Percentiles rank a stretch among this genome's conserved stretches.
Evolutionary conservation across 768 basidiomycete species (phyloP).

Genomic region (Erythrobasidium yunnanense): DNA sequence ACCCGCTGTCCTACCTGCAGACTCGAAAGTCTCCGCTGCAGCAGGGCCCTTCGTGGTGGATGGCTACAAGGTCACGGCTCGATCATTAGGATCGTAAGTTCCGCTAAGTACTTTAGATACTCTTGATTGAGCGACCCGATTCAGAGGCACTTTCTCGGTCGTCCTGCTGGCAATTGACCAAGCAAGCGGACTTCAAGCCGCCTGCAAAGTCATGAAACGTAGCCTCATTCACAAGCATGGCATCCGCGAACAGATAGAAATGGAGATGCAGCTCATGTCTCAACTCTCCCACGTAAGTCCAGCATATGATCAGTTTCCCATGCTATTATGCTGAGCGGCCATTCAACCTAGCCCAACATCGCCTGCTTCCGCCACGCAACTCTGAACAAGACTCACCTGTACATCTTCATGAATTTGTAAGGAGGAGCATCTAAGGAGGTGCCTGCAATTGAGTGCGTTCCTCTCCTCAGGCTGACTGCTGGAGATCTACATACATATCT

Average conservation of each 20-base stretch:
- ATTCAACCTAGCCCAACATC: conserved; percentile 6
- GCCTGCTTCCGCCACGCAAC: neutral
- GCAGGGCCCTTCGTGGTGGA: too few species aligned
- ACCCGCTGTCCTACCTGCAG: neutral
- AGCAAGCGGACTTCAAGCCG: neutral
- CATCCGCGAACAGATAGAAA: neutral
- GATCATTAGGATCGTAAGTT: conserved; percentile 11
- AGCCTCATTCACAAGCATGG: neutral
- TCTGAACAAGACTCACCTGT: neutral
- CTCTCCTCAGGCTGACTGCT: neutral
- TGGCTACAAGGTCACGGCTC: neutral
- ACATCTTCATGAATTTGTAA: conserved; percentile 16
- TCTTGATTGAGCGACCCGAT: neutral
- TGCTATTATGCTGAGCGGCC: neutral
- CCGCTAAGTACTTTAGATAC: neutral
- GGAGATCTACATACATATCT: neutral
- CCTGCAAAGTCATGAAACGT: conserved; percentile 3
- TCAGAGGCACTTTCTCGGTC: neutral
- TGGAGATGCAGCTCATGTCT: neutral
- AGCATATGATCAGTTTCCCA: neutral
- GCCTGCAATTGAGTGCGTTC: too few species aligned
- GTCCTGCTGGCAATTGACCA: conserved; percentile 4
- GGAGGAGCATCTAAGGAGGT: neutral
- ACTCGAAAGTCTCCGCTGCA: too few species aligned
- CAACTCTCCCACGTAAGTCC: conserved; percentile 1